Evolutionary conservation across 2,329 filamentous ascomycete species (phyloP).

Genomic region (Phoma herbarum): DNA sequence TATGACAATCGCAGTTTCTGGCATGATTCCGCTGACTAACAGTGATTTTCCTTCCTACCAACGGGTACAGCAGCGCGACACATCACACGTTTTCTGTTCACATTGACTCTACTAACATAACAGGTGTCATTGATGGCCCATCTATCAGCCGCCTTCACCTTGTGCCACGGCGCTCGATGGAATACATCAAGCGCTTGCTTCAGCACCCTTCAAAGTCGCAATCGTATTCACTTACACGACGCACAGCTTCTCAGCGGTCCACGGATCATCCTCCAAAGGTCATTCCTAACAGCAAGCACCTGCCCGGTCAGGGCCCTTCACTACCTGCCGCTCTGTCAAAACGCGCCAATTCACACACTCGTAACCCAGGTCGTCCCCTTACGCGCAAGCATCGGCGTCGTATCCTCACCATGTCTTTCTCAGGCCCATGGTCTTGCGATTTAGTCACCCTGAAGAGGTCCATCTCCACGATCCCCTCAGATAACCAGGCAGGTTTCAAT

Average conservation of each 20-base stretch:
- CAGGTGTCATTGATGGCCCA: neutral
- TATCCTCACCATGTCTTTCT: conserved; percentile 30
- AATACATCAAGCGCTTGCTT: conserved; percentile 19
- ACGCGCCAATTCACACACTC: neutral
- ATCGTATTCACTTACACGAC: neutral
- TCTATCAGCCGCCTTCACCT: conserved; percentile 8
- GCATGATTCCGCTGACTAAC: neutral
- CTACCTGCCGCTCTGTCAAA: too few species aligned
- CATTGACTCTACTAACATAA: conserved; percentile 5
- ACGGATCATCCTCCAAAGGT: neutral
- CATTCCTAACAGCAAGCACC: neutral
- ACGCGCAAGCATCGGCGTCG: conserved; percentile 17
- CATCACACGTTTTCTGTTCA: neutral
- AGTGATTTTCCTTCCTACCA: neutral
- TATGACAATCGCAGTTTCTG: neutral
- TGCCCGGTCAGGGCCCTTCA: neutral
- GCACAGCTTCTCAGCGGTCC: neutral
- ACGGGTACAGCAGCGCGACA: neutral
- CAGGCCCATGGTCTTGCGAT: conserved; percentile 39
- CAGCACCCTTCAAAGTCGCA: neutral
- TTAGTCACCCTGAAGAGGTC: conserved; percentile 37
- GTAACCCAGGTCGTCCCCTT: conserved; percentile 1
- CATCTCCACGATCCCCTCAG: conserved; percentile 34
- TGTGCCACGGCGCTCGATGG: conserved; percentile 4
- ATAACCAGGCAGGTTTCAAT: conserved; percentile 37